Evolutionary conservation across 176 grass and related monocot genomes (phyloP).

Genomic region (Hsuehochloa calcarea): DNA sequence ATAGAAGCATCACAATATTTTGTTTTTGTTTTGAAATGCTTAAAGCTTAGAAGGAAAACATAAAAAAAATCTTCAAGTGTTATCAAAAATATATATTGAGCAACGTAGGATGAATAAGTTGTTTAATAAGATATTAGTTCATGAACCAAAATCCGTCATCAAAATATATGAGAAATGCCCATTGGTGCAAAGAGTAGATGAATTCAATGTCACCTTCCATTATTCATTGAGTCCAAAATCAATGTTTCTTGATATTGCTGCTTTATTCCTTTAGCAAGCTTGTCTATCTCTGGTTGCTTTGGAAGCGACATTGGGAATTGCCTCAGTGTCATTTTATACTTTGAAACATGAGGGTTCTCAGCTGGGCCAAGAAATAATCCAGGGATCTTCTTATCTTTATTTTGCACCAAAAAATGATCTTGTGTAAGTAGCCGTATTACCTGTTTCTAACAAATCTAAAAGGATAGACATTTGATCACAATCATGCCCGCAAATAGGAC

Average conservation of each 20-base stretch:
- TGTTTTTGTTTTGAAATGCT: too few species aligned
- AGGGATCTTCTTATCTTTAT: constrained; percentile 49
- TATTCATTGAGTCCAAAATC: constrained; percentile 70
- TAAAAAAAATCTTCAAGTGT: too few species aligned
- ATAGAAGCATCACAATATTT: too few species aligned
- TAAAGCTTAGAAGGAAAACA: too few species aligned
- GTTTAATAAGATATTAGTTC: not conserved
- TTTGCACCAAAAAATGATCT: constrained; percentile 36
- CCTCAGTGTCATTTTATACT: constrained; percentile 65
- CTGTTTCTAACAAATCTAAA: not conserved
- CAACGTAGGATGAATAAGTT: too few species aligned
- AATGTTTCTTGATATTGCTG: constrained; percentile 94
- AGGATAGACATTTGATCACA: not conserved
- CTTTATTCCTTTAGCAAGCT: constrained; percentile 85
- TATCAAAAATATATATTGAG: too few species aligned
- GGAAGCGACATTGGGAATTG: constrained; percentile 65
- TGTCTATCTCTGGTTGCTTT: constrained; percentile 73
- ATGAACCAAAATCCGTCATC: not conserved
- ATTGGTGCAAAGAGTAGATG: not conserved
- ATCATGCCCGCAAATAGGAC: not conserved
- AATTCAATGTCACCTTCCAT: constrained; percentile 57
- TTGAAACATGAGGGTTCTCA: constrained; percentile 63
- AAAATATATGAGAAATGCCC: constrained; percentile 2
- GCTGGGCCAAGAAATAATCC: constrained; percentile 65
- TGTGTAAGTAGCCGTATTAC: not conserved